A percentile compares a stretch with the other conserved stretches of the same genome.
Conservation (phyloP, 2,329 filamentous ascomycete genomes). For the Stylonectria norvegica region DNA sequence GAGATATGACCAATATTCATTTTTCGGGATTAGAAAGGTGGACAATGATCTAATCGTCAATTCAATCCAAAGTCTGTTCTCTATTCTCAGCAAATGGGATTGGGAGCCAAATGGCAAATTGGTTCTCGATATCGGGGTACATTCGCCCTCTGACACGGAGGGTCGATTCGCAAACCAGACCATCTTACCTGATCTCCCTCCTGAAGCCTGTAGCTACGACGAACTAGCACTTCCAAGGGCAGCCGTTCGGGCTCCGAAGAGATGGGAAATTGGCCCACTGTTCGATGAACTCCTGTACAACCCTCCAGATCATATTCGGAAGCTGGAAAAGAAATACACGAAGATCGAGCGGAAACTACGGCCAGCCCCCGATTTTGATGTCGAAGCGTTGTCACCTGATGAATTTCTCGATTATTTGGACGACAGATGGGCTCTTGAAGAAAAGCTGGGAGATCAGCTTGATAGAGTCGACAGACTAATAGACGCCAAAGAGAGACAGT, state of each 20-base stretch:
- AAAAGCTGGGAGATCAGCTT: no score
- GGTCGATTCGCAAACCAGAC: conserved; percentile 36
- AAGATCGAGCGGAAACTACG: no score
- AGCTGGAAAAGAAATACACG: no score
- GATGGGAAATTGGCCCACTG: conserved; percentile 9
- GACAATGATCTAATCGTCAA: conserved; percentile 26
- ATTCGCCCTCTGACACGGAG: conserved; percentile 35
- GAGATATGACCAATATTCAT: conserved; percentile 7
- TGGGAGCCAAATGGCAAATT: conserved; percentile 32
- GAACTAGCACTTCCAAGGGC: conserved; percentile 19
- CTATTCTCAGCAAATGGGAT: conserved; percentile 24
- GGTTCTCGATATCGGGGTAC: conserved; percentile 36
- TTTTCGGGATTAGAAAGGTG: conserved; percentile 16
- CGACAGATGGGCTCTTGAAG: no score
- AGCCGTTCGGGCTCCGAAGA: conserved; percentile 16
- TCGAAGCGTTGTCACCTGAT: no score
- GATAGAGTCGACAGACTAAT: no score
- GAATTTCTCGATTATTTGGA: no score
- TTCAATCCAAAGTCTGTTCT: conserved; percentile 31
- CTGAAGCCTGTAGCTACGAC: conserved; percentile 10
- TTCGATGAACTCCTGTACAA: conserved; percentile 30
- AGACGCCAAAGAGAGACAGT: no score
- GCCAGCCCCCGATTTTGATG: no score
- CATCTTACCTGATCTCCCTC: conserved; percentile 18
- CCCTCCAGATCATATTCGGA: conserved; percentile 4